A percentile compares a stretch with the other conserved stretches of the same genome.
These are phyloP conservation scores for Gynandropsis gynandra DNA, from an alignment of 345 rosid species.

Conservation along the genomic window DNA sequence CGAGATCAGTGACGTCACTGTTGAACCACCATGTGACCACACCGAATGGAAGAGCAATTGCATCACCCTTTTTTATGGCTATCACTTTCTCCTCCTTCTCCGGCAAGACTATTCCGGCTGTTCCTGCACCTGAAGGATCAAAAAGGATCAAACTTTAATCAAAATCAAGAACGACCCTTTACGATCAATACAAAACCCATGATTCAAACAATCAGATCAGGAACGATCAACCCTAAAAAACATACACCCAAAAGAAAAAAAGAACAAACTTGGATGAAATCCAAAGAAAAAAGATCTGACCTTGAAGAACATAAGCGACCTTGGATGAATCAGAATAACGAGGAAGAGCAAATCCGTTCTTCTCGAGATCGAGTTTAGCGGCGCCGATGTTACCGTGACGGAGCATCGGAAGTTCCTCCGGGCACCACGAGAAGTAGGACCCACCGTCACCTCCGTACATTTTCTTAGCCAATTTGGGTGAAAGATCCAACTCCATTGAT, in stretches of 20 bases:
- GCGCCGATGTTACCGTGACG: constrained; percentile 76
- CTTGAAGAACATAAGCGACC: constrained; percentile 91
- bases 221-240: neutral
- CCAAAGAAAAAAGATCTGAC: constrained; percentile 23
- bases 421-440: constrained; percentile 72
- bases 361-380: constrained; percentile 74
- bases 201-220: neutral
- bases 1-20: constrained; percentile 65
- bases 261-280: neutral
- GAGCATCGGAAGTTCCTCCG: constrained; percentile 71
- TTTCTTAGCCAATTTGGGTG: constrained; percentile 64
- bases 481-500: constrained; percentile 70
- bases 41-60: constrained; percentile 87
- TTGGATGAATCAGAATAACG: constrained; percentile 78
- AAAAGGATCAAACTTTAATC: neutral
- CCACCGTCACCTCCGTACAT: constrained; percentile 69
- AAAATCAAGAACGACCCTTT: neutral
- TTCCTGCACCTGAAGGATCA: constrained; percentile 48
- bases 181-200: neutral
- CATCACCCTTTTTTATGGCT: constrained; percentile 74
- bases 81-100: constrained; percentile 80
- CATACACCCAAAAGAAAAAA: neutral
- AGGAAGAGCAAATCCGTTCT: constrained; percentile 79
- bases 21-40: constrained; percentile 90
- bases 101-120: constrained; percentile 83